These are phyloP conservation scores for Meredithiella fracta DNA, from an alignment of 2,329 filamentous ascomycete genomes.

Conservation along the genomic window DNA sequence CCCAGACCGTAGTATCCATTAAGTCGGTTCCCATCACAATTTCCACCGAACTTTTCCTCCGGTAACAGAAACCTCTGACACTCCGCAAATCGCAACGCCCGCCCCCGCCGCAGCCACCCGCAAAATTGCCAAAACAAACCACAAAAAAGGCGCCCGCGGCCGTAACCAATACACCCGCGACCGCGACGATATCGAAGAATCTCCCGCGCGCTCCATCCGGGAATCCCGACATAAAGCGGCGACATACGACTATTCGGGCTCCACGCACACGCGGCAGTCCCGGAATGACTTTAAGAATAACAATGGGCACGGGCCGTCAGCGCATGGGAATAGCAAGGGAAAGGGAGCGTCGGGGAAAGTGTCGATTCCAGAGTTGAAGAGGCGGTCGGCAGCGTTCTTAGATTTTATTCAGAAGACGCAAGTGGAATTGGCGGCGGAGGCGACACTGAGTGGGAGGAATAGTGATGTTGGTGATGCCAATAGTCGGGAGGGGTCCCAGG, in stretches of 20 bases:
- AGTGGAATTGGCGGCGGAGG: slow-evolving; percentile 61
- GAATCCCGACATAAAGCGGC: slow-evolving; percentile 19
- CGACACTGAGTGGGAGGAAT: slow-evolving; percentile 21
- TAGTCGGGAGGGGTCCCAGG: slow-evolving; percentile 23
- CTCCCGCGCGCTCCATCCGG: slow-evolving; percentile 39
- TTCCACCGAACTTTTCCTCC: neutral
- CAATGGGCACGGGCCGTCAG: slow-evolving; percentile 19
- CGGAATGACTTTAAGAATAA: slow-evolving; percentile 21
- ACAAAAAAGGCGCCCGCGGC: slow-evolving; percentile 49
- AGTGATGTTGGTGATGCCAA: slow-evolving; percentile 22
- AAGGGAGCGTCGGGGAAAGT: slow-evolving; percentile 48
- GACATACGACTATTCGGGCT: neutral
- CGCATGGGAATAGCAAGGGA: slow-evolving; percentile 31
- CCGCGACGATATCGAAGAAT: slow-evolving; percentile 44
- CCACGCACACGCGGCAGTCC: slow-evolving; percentile 8
- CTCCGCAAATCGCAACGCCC: slow-evolving; percentile 26
- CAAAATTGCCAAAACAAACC: slow-evolving; percentile 40
- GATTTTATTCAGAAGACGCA: slow-evolving; percentile 84
- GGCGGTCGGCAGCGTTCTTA: slow-evolving; percentile 66
- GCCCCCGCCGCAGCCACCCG: slow-evolving; percentile 30
- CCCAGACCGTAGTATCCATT: neutral
- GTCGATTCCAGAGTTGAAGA: slow-evolving; percentile 76
- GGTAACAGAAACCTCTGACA: slow-evolving; percentile 1
- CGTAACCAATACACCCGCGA: slow-evolving; percentile 75
- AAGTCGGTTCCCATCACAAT: neutral